Percentiles rank a stretch among this genome's conserved stretches.
These are phyloP conservation scores for Pseudomassariella vexata DNA, from an alignment of 2,329 filamentous ascomycete genomes.

Conservation along the genomic window DNA sequence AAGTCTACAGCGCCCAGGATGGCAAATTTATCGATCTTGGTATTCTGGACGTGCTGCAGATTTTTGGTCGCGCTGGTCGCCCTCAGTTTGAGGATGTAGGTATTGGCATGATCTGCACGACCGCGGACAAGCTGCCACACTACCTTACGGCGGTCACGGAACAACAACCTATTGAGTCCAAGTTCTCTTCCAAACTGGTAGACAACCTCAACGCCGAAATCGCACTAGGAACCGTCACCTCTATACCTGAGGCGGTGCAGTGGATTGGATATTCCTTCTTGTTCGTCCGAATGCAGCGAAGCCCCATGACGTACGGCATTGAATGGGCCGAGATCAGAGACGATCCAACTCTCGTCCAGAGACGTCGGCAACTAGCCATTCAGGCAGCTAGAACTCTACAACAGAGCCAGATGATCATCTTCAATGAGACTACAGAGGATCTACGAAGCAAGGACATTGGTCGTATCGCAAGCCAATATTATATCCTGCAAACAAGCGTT, in stretches of 20 bases:
- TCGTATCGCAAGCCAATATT: conserved; percentile 94
- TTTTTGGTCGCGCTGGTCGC: conserved; percentile 95
- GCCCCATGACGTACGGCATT: conserved; percentile 88
- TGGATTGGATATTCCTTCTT: conserved; percentile 98
- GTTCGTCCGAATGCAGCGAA: conserved; percentile 92
- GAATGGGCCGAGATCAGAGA: conserved; percentile 88
- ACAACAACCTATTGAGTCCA: conserved; percentile 95
- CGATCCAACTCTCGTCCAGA: conserved; percentile 80
- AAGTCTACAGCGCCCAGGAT: conserved; percentile 92
- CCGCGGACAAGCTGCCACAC: conserved; percentile 85
- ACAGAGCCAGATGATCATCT: conserved; percentile 97
- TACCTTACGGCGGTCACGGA: conserved; percentile 92
- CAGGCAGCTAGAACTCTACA: conserved; percentile 84
- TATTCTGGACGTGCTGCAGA: conserved; percentile 94
- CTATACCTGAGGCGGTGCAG: conserved; percentile 85
- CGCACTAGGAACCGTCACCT: conserved; percentile 88
- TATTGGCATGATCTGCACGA: conserved; percentile 97
- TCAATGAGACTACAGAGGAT: conserved; percentile 90
- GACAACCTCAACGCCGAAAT: conserved; percentile 98
- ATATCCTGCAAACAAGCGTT: conserved; percentile 88
- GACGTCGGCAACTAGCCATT: conserved; percentile 79
- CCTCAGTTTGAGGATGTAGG: conserved; percentile 97
- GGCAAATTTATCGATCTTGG: conserved; percentile 95
- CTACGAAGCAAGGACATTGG: conserved; percentile 92
- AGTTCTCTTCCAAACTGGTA: conserved; percentile 86